Evolutionary conservation across 208 protist genomes (phyloP), one percentile per base, ranked within the genome.

Genomic region (Leishmania lainsoni): DNA sequence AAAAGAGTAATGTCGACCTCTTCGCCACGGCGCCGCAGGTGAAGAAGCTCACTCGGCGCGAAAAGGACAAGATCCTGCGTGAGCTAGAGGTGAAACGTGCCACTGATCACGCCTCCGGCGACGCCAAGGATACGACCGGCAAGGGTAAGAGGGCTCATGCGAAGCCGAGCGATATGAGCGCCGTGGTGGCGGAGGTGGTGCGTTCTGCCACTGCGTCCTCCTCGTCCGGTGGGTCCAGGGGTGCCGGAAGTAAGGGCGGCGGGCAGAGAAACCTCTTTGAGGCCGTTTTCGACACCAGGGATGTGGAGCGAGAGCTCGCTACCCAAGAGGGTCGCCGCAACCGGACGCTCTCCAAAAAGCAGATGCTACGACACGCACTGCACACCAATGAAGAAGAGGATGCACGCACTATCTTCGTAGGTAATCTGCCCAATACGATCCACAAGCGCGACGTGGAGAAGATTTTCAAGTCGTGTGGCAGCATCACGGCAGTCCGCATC

Each of bases 351-450:
- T 69, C 80, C 2, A 92, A 92, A 83, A 92, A 92, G 84, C 83
- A 89, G 66, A 56, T 93, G 8, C 85, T 96, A 42, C 89, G 93
- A 35, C 95, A 98, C 83, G 90, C 86, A 42, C 84, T 98, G 42
- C 92, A 96, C 76, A 20, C 84, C 35, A 95, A 98, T 80, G 87
- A 95, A 70, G 93, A 98, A 75, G 93, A 98, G 76, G 92, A 97
- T 61, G 76, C 54, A n/a, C 92, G 95, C 32, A 98, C 95, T n/a
- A 90, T 96, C 1, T 98, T 98, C 85, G 91, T 98, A 3, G 95
- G 95, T 70, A 98, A 98, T 78, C 86, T 98, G 39, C 92, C 92
- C 56, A 98, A 98, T 86, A 93, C 91, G n/a, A 89, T 94, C 14
- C 71, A 91, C 42, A 86, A 90, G 77, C 84, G 88, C 17, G 87